These are phyloP conservation scores for Sporobolomyces roseus DNA, from an alignment of 768 basidiomycete species.

Conservation along the genomic window DNA sequence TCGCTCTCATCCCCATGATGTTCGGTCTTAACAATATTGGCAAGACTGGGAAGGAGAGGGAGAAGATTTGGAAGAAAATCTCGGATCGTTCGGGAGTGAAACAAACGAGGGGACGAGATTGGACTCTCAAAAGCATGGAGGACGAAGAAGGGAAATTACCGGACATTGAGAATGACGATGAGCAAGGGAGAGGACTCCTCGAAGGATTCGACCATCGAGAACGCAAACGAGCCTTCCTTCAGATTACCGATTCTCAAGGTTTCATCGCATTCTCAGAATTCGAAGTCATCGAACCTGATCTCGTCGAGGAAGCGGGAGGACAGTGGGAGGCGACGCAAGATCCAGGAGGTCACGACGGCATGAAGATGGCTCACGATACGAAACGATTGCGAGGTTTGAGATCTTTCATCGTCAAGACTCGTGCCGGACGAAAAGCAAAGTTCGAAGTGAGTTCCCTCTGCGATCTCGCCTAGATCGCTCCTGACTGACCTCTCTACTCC, in stretches of 20 bases:
- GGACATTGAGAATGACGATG: not conserved
- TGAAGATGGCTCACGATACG: constrained; percentile 50
- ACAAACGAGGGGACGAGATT: constrained; percentile 58
- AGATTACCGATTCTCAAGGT: constrained; percentile 51
- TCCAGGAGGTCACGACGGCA: constrained; percentile 34
- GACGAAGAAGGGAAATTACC: not conserved
- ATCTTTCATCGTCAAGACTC: constrained; percentile 72
- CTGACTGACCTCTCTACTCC: constrained; percentile 36
- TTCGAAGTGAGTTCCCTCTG: constrained; percentile 63
- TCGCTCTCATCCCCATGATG: constrained; percentile 28
- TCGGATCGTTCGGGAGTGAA: not conserved
- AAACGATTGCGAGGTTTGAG: constrained; percentile 58
- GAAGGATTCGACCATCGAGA: constrained; percentile 46
- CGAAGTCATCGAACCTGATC: constrained; percentile 53
- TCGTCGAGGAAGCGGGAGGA: constrained; percentile 26
- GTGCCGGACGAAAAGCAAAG: constrained; percentile 63
- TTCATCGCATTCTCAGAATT: constrained; percentile 71
- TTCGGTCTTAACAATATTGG: constrained; percentile 28
- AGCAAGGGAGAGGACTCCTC: constrained; percentile 32
- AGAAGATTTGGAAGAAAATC: constrained; percentile 5
- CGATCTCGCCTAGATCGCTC: not conserved
- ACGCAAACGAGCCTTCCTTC: constrained; percentile 44
- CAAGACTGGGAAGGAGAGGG: constrained; percentile 15
- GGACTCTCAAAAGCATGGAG: constrained; percentile 52
- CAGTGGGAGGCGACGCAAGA: constrained; percentile 13